These are phyloP conservation scores for Logfia minima DNA, from an alignment of 129 eudicot genomes.

Conservation along the genomic window DNA sequence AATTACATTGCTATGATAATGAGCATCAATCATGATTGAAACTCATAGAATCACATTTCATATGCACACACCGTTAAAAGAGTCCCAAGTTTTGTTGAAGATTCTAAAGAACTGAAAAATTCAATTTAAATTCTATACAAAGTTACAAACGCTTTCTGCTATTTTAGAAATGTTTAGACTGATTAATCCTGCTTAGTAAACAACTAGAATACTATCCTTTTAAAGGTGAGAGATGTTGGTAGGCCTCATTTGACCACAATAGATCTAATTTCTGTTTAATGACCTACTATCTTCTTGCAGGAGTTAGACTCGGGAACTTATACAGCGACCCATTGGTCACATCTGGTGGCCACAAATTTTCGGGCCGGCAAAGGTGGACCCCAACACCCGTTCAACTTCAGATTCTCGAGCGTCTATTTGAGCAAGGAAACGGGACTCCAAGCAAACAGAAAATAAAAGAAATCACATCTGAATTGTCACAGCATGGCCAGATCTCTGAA, in stretches of 20 bases:
- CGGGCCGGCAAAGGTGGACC: slow-evolving; percentile 95
- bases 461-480: slow-evolving; percentile 79
- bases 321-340: slow-evolving; percentile 76
- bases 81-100: too few relatives aligned
- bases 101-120: too few relatives aligned
- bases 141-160: too few relatives aligned
- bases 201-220: not conserved
- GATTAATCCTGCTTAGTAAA: not conserved
- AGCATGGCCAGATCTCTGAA: slow-evolving; percentile 95
- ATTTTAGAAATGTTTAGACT: too few relatives aligned
- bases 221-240: not conserved
- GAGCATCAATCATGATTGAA: not conserved
- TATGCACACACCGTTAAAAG: too few relatives aligned
- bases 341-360: slow-evolving; percentile 76
- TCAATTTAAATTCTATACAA: too few relatives aligned
- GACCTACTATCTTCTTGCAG: slow-evolving; percentile 36
- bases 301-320: slow-evolving; percentile 79
- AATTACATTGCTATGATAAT: not conserved
- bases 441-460: slow-evolving; percentile 99
- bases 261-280: not conserved
- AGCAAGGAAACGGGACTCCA: slow-evolving; percentile 94
- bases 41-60: too few relatives aligned
- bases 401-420: slow-evolving; percentile 86
- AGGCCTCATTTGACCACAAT: too few relatives aligned
- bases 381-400: slow-evolving; percentile 95